Conservation (phyloP, 2,329 filamentous ascomycete genomes). For the Sclerotinia borealis region DNA sequence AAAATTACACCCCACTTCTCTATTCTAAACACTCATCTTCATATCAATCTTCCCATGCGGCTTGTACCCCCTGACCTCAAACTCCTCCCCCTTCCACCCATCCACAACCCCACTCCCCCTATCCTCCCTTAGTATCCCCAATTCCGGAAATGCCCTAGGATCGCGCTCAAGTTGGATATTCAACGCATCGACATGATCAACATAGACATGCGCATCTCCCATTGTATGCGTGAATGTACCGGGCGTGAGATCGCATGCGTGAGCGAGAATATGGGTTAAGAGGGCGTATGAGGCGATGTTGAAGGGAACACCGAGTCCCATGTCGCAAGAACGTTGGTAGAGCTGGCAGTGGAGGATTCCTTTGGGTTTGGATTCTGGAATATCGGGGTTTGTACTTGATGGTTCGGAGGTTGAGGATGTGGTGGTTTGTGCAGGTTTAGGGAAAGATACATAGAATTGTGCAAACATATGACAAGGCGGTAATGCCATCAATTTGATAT, state of each 20-base stretch:
- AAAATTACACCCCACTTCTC: neutral
- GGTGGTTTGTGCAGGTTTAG: conserved; percentile 3
- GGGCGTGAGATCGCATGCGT: conserved; percentile 76
- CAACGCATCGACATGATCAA: conserved; percentile 86
- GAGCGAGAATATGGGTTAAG: conserved; percentile 90
- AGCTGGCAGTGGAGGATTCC: conserved; percentile 77
- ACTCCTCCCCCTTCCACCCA: conserved; percentile 83
- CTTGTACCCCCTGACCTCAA: conserved; percentile 80
- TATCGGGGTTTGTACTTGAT: neutral
- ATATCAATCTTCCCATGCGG: conserved; percentile 90
- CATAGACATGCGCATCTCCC: conserved; percentile 96
- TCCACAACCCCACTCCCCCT: conserved; percentile 65
- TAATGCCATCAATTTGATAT: conserved; percentile 81
- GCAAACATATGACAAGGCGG: conserved; percentile 98
- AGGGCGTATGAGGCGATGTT: conserved; percentile 95
- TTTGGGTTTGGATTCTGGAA: conserved; percentile 36
- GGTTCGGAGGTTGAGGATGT: neutral
- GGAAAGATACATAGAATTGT: conserved; percentile 60
- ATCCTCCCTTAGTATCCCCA: conserved; percentile 64
- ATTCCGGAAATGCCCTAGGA: conserved; percentile 71
- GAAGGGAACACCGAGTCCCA: conserved; percentile 92
- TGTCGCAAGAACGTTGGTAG: conserved; percentile 93
- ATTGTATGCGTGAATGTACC: conserved; percentile 90
- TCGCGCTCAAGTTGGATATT: conserved; percentile 73
- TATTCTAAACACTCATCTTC: conserved; percentile 91